Evolutionary conservation across 257 asterid genomes (phyloP), one percentile per base, ranked within the genome.

Genomic region (Hygrophila difformis): DNA sequence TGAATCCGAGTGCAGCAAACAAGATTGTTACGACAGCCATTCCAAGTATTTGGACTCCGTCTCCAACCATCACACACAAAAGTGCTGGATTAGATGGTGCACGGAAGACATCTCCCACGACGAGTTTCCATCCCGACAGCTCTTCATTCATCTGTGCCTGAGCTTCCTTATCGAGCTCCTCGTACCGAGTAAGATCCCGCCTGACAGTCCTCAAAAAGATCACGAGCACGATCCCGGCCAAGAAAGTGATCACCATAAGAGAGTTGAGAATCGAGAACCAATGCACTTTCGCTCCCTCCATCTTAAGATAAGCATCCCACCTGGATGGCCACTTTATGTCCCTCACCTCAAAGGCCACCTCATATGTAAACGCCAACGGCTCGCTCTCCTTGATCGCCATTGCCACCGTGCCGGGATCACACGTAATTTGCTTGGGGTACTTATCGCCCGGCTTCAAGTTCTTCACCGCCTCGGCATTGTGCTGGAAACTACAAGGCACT

Each of bases 81-180:
- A 78, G 83, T 18, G 71, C 26, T 4, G 87, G 80, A 50, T 71
- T 47, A 38, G 61, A 56, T 11, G 87, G 87, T 36, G 75, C 78
- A 47, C 87, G 69, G 53, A 78, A 78, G 21, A 78, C 83, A 57
- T 78, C 87, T 49, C 70, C 78, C n/a, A 78, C 87, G 0, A 78
- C 87, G 35, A 78, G 78, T 58, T 78, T 78, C 87, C 87, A 78
- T 17, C 87, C 87, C 0, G 87, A 78, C 36, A 78, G 49, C 71
- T 78, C 87, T 68, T 78, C 87, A 18, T 74, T 78, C 87, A 78
- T 78, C 67, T 74, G 87, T 26, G 87, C 81, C 61, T 78, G 87
- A 42, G 87, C 81, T 55, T 78, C 83, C 65, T 71, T 78, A 52
- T 78, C 87, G 2, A 78, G 73, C 48, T 78, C 87, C 57, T 78